A percentile compares a stretch with the other conserved stretches of the same genome.
phyloP scores from a whole-genome alignment of 441 rosid species.

The Erodium chrysanthum region DNA sequence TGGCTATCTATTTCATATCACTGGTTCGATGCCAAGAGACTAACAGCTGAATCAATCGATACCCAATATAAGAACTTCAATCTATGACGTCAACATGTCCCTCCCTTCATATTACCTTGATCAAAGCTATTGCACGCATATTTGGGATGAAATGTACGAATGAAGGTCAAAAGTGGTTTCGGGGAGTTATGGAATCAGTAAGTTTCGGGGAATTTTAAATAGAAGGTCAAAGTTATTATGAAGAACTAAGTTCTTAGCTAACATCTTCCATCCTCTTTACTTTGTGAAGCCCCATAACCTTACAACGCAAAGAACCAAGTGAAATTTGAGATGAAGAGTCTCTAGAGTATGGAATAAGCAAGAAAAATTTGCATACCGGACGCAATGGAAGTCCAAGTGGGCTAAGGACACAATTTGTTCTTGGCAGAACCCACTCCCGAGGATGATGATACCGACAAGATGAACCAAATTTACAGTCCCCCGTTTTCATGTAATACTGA shows the following conservation, averaged over 20 bases:
- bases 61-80: no score
- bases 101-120: background rate
- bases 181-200: background rate
- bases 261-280: background rate
- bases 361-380: background rate
- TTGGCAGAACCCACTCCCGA: constrained; percentile 16
- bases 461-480: constrained; percentile 25
- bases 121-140: background rate
- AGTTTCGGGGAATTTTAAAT: background rate
- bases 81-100: no score
- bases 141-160: no score
- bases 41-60: no score
- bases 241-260: background rate
- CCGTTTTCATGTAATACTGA: constrained; percentile 21
- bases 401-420: constrained; percentile 16
- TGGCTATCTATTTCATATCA: no score
- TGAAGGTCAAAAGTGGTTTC: no score
- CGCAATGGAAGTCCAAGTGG: constrained; percentile 23
- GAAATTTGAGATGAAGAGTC: no score
- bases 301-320: background rate
- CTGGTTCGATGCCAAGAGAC: no score
- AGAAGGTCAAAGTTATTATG: background rate
- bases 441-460: constrained; percentile 25
- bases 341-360: background rate
- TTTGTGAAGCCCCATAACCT: background rate